Conservation (phyloP, 2,329 filamentous ascomycete genomes). For the Penicillium sp. region DNA sequence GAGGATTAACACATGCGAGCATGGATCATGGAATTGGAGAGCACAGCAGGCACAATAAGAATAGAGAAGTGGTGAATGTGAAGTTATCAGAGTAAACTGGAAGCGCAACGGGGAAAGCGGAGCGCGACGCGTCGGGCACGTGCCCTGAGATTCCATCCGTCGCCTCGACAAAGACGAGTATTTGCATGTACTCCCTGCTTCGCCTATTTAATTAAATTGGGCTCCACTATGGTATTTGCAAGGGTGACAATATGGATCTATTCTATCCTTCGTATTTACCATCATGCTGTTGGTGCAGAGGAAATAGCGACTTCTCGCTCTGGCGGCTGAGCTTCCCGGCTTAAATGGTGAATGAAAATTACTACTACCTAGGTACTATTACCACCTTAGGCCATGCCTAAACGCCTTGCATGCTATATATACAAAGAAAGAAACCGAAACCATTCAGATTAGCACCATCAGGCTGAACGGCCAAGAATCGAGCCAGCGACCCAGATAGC, state of each 20-base stretch:
- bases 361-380: background rate
- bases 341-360: too few species aligned
- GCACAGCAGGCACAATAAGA: constrained; percentile 11
- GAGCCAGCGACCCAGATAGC: constrained; percentile 37
- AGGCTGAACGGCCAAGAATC: constrained; percentile 26
- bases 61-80: constrained; percentile 5
- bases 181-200: constrained; percentile 7
- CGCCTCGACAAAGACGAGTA: constrained; percentile 20
- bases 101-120: constrained; percentile 13
- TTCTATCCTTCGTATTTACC: background rate
- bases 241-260: background rate
- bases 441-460: background rate
- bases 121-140: constrained; percentile 27
- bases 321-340: constrained; percentile 29
- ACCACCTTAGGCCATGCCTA: background rate
- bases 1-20: constrained; percentile 18
- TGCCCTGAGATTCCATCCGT: constrained; percentile 24
- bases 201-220: background rate
- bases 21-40: constrained; percentile 9
- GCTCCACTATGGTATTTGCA: background rate
- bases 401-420: background rate
- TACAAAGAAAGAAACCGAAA: background rate
- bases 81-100: background rate
- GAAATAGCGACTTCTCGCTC: constrained; percentile 35
- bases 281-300: constrained; percentile 31